Evolutionary conservation across 768 basidiomycete genomes (phyloP).

Genomic region (Lactifluus volemus): DNA sequence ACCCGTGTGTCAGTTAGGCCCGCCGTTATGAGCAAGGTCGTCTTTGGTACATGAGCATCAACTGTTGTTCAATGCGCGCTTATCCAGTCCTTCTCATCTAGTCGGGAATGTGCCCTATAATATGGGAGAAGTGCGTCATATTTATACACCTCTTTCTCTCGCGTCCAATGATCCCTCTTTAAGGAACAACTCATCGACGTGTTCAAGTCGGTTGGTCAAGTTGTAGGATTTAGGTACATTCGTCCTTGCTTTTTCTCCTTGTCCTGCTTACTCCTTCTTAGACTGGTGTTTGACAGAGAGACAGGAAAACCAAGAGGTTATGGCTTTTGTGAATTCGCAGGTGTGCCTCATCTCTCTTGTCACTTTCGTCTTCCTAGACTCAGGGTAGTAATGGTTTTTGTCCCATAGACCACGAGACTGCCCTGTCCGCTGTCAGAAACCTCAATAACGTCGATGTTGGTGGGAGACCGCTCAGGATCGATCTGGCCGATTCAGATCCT

Average conservation of each 20-base stretch:
- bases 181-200: conserved; percentile 80
- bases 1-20: no score
- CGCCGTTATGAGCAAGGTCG: conserved; percentile 58
- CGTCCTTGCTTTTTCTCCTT: background rate
- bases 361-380: background rate
- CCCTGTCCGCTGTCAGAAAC: conserved; percentile 90
- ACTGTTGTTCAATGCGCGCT: background rate
- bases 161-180: background rate
- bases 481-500: conserved; percentile 89
- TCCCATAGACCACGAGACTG: conserved; percentile 87
- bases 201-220: conserved; percentile 83
- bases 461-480: conserved; percentile 88
- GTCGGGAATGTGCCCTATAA: conserved; percentile 89
- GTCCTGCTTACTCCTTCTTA: conserved; percentile 24
- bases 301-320: conserved; percentile 95
- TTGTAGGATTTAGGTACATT: conserved; percentile 76
- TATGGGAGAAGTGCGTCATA: conserved; percentile 58
- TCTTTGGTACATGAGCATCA: conserved; percentile 42
- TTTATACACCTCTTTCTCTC: background rate
- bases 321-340: conserved; percentile 89
- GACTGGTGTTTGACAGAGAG: conserved; percentile 82
- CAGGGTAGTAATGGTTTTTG: background rate
- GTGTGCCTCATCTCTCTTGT: conserved; percentile 31
- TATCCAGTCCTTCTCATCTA: conserved; percentile 22
- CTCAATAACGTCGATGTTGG: conserved; percentile 89